Evolutionary conservation across 1,284 basidiomycete genomes (phyloP).

Genomic region (Retiboletus fuscus): DNA sequence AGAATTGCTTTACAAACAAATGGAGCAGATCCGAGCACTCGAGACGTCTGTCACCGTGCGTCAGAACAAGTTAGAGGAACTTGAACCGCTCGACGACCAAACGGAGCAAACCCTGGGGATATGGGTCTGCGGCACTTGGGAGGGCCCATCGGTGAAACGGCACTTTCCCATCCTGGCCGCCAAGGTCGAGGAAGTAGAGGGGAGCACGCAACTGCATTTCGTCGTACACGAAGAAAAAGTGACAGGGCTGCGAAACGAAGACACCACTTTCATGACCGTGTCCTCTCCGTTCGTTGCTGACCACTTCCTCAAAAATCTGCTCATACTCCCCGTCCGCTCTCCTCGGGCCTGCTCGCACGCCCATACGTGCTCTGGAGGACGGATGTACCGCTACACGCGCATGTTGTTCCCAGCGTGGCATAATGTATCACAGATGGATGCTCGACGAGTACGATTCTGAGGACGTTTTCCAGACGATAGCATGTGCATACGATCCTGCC

Average conservation of each 20-base stretch:
- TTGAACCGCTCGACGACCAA: too few species aligned
- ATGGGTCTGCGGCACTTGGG: too few species aligned
- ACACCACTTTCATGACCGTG: conserved; percentile 19
- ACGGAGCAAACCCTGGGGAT: too few species aligned
- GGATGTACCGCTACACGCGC: neutral
- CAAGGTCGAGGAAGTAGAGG: conserved; percentile 18
- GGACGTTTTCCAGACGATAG: conserved; percentile 57
- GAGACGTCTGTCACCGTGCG: too few species aligned
- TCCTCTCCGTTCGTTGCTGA: conserved; percentile 9
- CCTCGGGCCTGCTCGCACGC: neutral
- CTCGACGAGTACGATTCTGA: conserved; percentile 24
- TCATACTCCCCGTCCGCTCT: conserved; percentile 12
- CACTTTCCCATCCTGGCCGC: conserved; percentile 16
- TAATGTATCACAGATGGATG: conserved; percentile 25
- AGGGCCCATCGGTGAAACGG: too few species aligned
- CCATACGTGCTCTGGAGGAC: neutral
- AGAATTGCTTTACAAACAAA: too few species aligned
- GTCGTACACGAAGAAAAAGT: conserved; percentile 16
- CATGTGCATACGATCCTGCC: conserved; percentile 32
- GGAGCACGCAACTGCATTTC: conserved; percentile 1
- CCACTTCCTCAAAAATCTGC: conserved; percentile 14
- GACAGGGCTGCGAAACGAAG: neutral
- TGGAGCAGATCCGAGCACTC: too few species aligned
- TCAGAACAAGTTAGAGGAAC: too few species aligned
- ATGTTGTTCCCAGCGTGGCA: conserved; percentile 14